A percentile compares a stretch with the other conserved stretches of the same genome.
Evolutionary conservation across 1,139 yeast genomes (phyloP).

Genomic region (Magnusiomyces tetraspermus): DNA sequence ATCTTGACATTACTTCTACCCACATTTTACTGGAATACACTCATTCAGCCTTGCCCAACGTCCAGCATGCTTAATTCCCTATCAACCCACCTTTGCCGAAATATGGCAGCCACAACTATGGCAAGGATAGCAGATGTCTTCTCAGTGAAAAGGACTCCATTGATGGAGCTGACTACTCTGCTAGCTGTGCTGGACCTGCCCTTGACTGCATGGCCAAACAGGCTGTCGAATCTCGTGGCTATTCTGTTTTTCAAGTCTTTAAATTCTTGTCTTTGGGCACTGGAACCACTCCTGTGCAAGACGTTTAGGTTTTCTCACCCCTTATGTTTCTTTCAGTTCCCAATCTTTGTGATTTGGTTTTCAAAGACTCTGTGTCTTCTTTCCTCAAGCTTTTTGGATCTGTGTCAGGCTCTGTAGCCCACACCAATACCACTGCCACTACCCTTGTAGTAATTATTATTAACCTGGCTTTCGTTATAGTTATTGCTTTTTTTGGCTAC

Average conservation of each 20-base stretch:
- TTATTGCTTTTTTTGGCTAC: no score
- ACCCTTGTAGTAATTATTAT: no score
- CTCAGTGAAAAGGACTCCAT: no score
- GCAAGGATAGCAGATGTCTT: no score
- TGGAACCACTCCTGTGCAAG: slow-evolving; percentile 6
- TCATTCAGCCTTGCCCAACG: slow-evolving; percentile 15
- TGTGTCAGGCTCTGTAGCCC: no score
- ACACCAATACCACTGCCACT: no score
- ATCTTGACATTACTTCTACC: slow-evolving; percentile 39
- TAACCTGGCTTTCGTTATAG: no score
- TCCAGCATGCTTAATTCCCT: slow-evolving; percentile 44
- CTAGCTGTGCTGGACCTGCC: slow-evolving; percentile 47
- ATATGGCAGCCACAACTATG: no score
- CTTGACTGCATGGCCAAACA: slow-evolving; percentile 45
- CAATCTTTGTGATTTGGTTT: no score
- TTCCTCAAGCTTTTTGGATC: no score
- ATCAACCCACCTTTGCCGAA: slow-evolving; percentile 43
- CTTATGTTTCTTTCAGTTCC: slow-evolving; percentile 5
- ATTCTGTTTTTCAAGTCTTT: slow-evolving; percentile 47
- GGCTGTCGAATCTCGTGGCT: slow-evolving; percentile 62
- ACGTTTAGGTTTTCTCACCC: no score
- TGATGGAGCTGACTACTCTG: slow-evolving; percentile 29
- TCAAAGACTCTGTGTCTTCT: no score
- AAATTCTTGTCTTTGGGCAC: slow-evolving; percentile 20
- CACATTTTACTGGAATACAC: slow-evolving; percentile 17